Evolutionary conservation across 2,329 filamentous ascomycete species (phyloP).

Genomic region (Epichloe uncinata): DNA sequence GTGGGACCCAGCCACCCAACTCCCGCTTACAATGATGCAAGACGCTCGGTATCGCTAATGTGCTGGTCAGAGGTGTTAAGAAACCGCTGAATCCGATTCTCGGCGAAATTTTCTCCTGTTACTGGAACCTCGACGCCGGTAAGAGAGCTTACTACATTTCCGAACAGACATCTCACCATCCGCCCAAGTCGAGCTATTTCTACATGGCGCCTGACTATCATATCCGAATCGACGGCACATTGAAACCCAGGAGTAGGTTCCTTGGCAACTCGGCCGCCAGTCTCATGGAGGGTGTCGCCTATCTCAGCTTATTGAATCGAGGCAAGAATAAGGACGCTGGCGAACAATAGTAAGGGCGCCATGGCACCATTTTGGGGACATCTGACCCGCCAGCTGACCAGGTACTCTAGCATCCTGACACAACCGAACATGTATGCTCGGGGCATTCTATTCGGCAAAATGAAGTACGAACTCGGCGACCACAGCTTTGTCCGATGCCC

Average conservation of each 20-base stretch:
- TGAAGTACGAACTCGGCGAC: constrained; percentile 98
- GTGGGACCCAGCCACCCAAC: constrained; percentile 20
- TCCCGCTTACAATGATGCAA: not conserved
- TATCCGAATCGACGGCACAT: constrained; percentile 87
- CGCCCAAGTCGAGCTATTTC: constrained; percentile 97
- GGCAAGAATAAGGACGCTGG: constrained; percentile 51
- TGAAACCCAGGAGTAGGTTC: constrained; percentile 92
- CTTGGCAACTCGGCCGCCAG: constrained; percentile 94
- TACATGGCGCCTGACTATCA: constrained; percentile 92
- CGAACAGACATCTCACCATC: constrained; percentile 96
- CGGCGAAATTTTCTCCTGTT: constrained; percentile 87
- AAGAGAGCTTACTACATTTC: constrained; percentile 91
- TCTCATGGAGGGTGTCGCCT: constrained; percentile 93
- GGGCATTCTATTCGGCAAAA: constrained; percentile 93
- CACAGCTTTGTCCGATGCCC: constrained; percentile 89
- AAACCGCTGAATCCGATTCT: constrained; percentile 95
- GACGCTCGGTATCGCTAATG: not conserved
- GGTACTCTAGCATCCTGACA: constrained; percentile 57
- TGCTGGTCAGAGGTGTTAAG: constrained; percentile 66
- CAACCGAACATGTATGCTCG: constrained; percentile 99
- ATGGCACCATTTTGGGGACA: not conserved
- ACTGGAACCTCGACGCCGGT: constrained; percentile 80
- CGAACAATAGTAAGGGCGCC: constrained; percentile 67
- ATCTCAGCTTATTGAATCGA: constrained; percentile 69
- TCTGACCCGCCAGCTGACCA: constrained; percentile 3